Conservation (phyloP, 2,329 filamentous ascomycete species). For the Rhytidhysteron rufulum region DNA sequence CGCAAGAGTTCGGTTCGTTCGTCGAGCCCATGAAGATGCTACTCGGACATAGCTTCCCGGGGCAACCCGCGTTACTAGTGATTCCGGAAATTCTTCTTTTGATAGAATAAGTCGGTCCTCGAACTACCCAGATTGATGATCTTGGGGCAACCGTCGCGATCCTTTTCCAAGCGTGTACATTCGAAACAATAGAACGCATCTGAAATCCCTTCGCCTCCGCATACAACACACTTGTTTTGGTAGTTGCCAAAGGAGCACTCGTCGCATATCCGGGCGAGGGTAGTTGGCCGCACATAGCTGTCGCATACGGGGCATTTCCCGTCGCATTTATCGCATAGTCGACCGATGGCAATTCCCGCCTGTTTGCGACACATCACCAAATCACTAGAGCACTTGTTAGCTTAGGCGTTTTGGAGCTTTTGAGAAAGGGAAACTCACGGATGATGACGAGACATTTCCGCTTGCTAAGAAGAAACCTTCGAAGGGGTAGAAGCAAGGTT, state of each 20-base stretch:
- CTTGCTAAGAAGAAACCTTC: conserved; percentile 14
- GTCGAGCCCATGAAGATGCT: too few species aligned
- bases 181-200: conserved; percentile 99
- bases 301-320: conserved; percentile 99
- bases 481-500: background rate
- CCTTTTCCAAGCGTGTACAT: conserved; percentile 94
- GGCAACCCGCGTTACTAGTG: conserved; percentile 32
- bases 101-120: conserved; percentile 83
- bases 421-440: conserved; percentile 56
- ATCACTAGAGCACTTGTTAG: conserved; percentile 55
- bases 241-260: conserved; percentile 99
- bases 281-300: conserved; percentile 96
- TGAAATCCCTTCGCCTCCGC: conserved; percentile 90
- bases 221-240: conserved; percentile 99
- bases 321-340: conserved; percentile 99
- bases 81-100: conserved; percentile 69
- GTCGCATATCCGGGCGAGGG: conserved; percentile 96
- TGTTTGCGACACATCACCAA: conserved; percentile 99
- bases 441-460: conserved; percentile 91
- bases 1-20: too few species aligned
- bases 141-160: conserved; percentile 96
- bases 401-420: conserved; percentile 11
- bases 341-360: conserved; percentile 93
- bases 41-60: background rate
- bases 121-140: conserved; percentile 98